Percentiles rank a stretch among this genome's conserved stretches.
phyloP scores from a whole-genome alignment of 225 moss, liverwort and hornwort genomes.

The Ulota crispa region DNA sequence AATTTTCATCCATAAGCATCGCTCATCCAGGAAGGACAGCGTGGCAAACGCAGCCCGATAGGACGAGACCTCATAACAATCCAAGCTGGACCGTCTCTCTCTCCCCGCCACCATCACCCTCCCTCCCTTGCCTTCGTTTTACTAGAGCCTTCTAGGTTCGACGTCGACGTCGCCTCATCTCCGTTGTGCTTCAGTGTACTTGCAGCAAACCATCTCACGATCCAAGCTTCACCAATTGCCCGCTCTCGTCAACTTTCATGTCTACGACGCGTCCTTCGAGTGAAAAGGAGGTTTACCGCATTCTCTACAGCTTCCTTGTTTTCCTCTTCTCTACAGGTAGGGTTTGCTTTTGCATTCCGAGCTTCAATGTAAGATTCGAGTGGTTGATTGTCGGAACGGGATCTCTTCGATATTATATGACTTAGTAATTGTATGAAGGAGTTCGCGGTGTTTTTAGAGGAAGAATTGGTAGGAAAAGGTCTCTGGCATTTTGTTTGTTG shows the following conservation, averaged over 20 bases:
- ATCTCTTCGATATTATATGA: background rate
- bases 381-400: background rate
- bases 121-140: background rate
- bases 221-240: background rate
- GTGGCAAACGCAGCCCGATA: background rate
- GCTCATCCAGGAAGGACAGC: background rate
- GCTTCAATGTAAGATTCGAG: conserved; percentile 15
- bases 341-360: background rate
- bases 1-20: background rate
- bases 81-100: background rate
- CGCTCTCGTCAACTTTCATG: conserved; percentile 13
- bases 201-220: background rate
- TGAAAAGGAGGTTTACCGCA: background rate
- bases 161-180: background rate
- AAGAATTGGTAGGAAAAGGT: background rate
- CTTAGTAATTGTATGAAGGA: background rate
- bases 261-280: conserved; percentile 3
- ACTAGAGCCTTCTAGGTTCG: background rate
- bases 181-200: background rate
- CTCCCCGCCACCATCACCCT: background rate
- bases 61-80: background rate
- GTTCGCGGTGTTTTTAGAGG: background rate
- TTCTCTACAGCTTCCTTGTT: background rate
- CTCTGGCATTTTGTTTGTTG: background rate
- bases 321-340: conserved; percentile 16